These are phyloP conservation scores for Cytospora leucostoma DNA, from an alignment of 2,329 filamentous ascomycete genomes.

Conservation along the genomic window DNA sequence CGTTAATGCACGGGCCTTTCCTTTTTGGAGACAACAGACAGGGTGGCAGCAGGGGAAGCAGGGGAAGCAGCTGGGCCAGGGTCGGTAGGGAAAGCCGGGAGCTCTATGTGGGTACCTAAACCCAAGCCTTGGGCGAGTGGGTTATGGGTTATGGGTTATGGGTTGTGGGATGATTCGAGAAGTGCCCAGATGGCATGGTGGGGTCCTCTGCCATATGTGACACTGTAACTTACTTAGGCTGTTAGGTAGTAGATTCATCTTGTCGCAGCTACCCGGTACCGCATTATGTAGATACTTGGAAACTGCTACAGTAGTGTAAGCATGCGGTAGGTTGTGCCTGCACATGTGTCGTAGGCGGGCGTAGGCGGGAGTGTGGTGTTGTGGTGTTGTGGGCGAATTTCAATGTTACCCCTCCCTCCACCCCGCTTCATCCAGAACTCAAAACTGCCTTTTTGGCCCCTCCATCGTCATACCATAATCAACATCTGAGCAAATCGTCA, in stretches of 20 bases:
- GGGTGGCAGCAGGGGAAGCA: neutral
- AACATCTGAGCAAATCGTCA: neutral
- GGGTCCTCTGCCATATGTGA: conserved; percentile 4
- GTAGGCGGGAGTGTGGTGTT: too few relatives aligned
- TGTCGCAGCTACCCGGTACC: neutral
- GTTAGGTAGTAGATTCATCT: too few relatives aligned
- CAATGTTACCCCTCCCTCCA: conserved; percentile 20
- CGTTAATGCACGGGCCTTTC: conserved; percentile 12
- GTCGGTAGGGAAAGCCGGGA: neutral
- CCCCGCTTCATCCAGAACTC: neutral
- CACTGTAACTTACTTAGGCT: too few relatives aligned
- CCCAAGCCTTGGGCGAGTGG: neutral
- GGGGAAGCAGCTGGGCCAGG: neutral
- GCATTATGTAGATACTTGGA: neutral
- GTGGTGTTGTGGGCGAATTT: neutral
- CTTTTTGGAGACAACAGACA: neutral
- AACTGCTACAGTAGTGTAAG: too few relatives aligned
- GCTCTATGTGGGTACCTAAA: conserved; percentile 6
- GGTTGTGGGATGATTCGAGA: conserved; percentile 13
- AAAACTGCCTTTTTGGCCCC: neutral
- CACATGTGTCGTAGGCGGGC: too few relatives aligned
- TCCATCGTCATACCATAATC: neutral
- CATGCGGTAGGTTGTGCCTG: too few relatives aligned
- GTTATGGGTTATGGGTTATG: too few relatives aligned
- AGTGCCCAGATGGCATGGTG: conserved; percentile 15